A percentile compares a stretch with the other conserved stretches of the same genome.
These are phyloP conservation scores for Lepiota subincarnata DNA, from an alignment of 768 basidiomycete genomes.

Conservation along the genomic window DNA sequence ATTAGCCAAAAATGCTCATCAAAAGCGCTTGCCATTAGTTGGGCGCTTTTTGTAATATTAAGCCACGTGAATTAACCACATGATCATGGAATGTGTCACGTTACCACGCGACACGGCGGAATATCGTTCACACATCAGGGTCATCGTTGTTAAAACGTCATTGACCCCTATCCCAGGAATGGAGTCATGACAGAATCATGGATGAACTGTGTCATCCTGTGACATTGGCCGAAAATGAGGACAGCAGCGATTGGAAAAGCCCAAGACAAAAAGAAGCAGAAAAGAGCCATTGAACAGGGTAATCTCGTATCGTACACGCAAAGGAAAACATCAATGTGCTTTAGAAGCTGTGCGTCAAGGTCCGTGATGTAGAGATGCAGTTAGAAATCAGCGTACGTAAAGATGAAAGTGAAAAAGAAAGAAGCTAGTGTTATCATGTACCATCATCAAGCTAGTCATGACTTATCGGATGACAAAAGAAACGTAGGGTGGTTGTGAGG, in stretches of 20 bases:
- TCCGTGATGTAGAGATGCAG: conserved; percentile 9
- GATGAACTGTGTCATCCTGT: not conserved
- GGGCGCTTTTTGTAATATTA: too few species aligned
- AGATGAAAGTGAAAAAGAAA: not conserved
- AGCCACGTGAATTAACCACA: too few species aligned
- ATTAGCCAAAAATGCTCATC: too few species aligned
- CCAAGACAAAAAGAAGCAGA: conserved; percentile 1
- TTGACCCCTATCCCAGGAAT: not conserved
- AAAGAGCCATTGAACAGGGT: not conserved
- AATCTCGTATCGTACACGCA: conserved; percentile 8
- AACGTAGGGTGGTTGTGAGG: not conserved
- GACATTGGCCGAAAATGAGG: not conserved
- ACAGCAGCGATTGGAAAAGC: conserved; percentile 1
- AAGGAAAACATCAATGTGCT: conserved; percentile 1
- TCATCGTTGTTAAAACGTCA: not conserved
- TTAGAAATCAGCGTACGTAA: not conserved
- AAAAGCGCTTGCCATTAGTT: too few species aligned
- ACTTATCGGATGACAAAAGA: not conserved
- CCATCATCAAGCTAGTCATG: conserved; percentile 1
- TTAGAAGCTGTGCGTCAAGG: conserved; percentile 4
- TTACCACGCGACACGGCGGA: too few species aligned
- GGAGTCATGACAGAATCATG: not conserved
- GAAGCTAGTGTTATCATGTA: not conserved
- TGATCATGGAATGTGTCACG: too few species aligned
- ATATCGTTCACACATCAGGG: too few species aligned